These are phyloP conservation scores for Citeromyces hawaiiensis DNA, from an alignment of 1,139 yeast genomes.

Conservation along the genomic window DNA sequence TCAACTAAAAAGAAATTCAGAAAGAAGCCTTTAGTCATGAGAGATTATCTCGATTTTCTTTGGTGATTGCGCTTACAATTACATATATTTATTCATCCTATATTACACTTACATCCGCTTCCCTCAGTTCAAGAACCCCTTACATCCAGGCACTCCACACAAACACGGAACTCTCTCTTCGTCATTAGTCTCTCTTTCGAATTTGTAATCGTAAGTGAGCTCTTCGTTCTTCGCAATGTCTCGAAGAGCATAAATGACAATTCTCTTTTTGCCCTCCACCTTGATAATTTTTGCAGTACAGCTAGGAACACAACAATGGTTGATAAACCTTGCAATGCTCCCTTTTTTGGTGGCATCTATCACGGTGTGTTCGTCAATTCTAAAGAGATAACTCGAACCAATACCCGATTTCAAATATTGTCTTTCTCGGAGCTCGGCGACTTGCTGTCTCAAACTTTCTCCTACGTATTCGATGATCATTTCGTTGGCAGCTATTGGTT, in stretches of 20 bases:
- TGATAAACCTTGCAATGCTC: constrained; percentile 90
- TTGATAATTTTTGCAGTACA: constrained; percentile 95
- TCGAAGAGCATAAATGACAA: constrained; percentile 85
- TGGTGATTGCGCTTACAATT: not conserved
- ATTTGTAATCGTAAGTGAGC: constrained; percentile 88
- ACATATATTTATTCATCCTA: not conserved
- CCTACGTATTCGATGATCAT: constrained; percentile 99
- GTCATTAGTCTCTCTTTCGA: constrained; percentile 83
- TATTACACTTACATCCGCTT: not conserved
- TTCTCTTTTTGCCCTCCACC: constrained; percentile 87
- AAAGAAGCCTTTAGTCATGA: too few species aligned
- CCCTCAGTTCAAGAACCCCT: constrained; percentile 68
- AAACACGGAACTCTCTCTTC: constrained; percentile 84
- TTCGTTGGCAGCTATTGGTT: constrained; percentile 87
- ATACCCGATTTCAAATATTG: constrained; percentile 82
- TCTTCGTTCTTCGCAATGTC: constrained; percentile 89
- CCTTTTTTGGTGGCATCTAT: constrained; percentile 97
- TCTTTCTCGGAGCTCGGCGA: constrained; percentile 86
- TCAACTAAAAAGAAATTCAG: too few species aligned
- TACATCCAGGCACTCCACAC: constrained; percentile 92
- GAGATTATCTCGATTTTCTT: too few species aligned
- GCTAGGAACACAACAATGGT: constrained; percentile 95
- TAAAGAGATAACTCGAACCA: constrained; percentile 84
- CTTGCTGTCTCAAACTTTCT: constrained; percentile 85
- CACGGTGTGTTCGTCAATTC: constrained; percentile 89